A percentile compares a stretch with the other conserved stretches of the same genome.
Evolutionary conservation across 1,139 yeast genomes (phyloP).

Genomic region (Entelexis paramagnoliae): DNA sequence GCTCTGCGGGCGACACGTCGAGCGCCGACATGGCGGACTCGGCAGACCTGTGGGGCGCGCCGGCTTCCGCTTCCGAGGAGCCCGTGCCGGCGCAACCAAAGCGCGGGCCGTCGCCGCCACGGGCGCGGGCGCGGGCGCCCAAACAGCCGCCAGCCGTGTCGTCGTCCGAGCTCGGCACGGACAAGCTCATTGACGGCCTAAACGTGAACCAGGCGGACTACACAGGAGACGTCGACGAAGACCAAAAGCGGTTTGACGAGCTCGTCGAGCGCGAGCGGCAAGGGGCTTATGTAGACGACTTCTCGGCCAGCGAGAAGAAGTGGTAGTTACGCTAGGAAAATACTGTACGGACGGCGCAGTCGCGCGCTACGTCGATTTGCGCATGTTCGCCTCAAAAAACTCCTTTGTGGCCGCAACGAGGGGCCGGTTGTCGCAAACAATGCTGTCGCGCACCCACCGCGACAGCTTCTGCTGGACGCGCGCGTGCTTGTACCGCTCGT

Average conservation of each 20-base stretch:
- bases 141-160: neutral
- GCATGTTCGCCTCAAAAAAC: neutral
- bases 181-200: neutral
- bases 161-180: neutral
- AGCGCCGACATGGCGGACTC: neutral
- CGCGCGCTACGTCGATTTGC: too few species aligned
- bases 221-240: slow-evolving; percentile 10
- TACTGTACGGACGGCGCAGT: too few species aligned
- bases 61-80: neutral
- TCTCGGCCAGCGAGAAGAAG: slow-evolving; percentile 30
- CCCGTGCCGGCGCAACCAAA: neutral
- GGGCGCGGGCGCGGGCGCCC: neutral
- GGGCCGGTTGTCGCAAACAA: neutral
- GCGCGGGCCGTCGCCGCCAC: neutral
- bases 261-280: slow-evolving; percentile 28
- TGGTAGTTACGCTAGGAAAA: slow-evolving; percentile 22
- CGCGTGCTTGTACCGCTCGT: slow-evolving; percentile 44
- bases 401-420: neutral
- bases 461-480: slow-evolving; percentile 57
- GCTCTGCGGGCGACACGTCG: too few species aligned
- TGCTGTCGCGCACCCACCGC: slow-evolving; percentile 54
- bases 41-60: neutral
- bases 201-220: neutral
- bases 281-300: slow-evolving; percentile 28
- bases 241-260: slow-evolving; percentile 28